Conservation (phyloP, 2,329 filamentous ascomycete species). For the Bipolaris zeicola region DNA sequence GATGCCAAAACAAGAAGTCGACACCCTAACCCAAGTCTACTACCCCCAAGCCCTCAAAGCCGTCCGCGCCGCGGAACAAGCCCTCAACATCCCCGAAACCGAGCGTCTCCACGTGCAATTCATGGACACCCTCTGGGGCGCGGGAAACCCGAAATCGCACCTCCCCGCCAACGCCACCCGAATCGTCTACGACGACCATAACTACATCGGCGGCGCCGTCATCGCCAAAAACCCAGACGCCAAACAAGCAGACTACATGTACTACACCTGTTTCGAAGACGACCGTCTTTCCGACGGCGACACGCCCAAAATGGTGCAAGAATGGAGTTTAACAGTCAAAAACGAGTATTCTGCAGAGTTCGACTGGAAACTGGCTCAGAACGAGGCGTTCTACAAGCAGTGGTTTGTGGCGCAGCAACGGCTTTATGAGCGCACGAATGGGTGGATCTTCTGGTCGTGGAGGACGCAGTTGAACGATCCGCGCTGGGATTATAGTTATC, state of each 20-base stretch:
- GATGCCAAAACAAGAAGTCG: constrained; percentile 35
- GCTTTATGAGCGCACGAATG: constrained; percentile 60
- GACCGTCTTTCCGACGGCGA: constrained; percentile 49
- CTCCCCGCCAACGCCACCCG: constrained; percentile 49
- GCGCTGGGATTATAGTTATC: constrained; percentile 56
- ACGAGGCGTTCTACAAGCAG: constrained; percentile 58
- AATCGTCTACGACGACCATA: constrained; percentile 63
- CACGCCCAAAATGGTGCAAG: constrained; percentile 61
- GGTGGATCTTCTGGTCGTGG: constrained; percentile 68
- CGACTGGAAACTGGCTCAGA: constrained; percentile 39
- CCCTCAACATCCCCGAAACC: constrained; percentile 50
- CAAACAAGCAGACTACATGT: constrained; percentile 57
- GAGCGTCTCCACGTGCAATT: constrained; percentile 61
- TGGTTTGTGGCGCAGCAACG: constrained; percentile 64
- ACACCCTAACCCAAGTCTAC: constrained; percentile 40
- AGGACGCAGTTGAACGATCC: constrained; percentile 58
- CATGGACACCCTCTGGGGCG: constrained; percentile 62
- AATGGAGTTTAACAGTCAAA: constrained; percentile 62
- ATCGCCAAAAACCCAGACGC: constrained; percentile 32
- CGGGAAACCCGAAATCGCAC: constrained; percentile 59
- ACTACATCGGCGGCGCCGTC: constrained; percentile 58
- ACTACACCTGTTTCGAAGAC: constrained; percentile 55
- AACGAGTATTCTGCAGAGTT: constrained; percentile 56
- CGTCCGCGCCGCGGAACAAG: constrained; percentile 57
- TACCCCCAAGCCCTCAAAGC: constrained; percentile 56